These are phyloP conservation scores for Albugo laibachii DNA, from an alignment of 352 stramenopile genomes.

Conservation along the genomic window DNA sequence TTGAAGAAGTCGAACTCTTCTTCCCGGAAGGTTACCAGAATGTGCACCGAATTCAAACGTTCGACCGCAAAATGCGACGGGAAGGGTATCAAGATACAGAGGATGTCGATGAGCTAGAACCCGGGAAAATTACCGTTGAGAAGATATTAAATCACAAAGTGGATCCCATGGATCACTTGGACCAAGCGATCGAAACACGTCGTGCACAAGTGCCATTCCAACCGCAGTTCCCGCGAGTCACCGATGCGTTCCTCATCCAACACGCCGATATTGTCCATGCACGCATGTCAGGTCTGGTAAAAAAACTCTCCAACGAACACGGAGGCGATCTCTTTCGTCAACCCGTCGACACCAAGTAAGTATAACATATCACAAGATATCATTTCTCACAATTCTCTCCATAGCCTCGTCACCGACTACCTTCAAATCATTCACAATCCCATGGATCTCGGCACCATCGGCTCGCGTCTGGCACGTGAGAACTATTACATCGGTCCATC, in stretches of 20 bases:
- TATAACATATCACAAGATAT: neutral
- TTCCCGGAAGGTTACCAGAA: constrained; percentile 73
- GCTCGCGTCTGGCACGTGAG: constrained; percentile 37
- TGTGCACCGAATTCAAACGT: constrained; percentile 62
- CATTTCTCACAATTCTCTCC: neutral
- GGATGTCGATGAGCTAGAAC: constrained; percentile 74
- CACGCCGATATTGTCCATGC: constrained; percentile 46
- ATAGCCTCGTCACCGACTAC: constrained; percentile 59
- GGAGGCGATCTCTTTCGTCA: constrained; percentile 70
- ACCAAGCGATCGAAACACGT: constrained; percentile 66
- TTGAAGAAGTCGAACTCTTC: constrained; percentile 70
- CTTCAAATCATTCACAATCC: constrained; percentile 74
- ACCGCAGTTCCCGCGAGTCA: constrained; percentile 48
- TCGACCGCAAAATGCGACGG: constrained; percentile 59
- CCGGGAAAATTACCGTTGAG: constrained; percentile 73
- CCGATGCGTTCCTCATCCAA: constrained; percentile 62
- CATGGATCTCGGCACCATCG: constrained; percentile 76
- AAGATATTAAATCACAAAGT: constrained; percentile 79
- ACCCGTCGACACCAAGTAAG: constrained; percentile 49
- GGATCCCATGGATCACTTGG: constrained; percentile 54
- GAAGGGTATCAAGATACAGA: constrained; percentile 73
- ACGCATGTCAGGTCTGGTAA: constrained; percentile 53
- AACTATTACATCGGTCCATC: constrained; percentile 69
- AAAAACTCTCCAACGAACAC: constrained; percentile 62
- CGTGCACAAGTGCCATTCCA: constrained; percentile 26